phyloP scores from a whole-genome alignment of 1,284 basidiomycete genomes.

The Ceratobasidium sp. region DNA sequence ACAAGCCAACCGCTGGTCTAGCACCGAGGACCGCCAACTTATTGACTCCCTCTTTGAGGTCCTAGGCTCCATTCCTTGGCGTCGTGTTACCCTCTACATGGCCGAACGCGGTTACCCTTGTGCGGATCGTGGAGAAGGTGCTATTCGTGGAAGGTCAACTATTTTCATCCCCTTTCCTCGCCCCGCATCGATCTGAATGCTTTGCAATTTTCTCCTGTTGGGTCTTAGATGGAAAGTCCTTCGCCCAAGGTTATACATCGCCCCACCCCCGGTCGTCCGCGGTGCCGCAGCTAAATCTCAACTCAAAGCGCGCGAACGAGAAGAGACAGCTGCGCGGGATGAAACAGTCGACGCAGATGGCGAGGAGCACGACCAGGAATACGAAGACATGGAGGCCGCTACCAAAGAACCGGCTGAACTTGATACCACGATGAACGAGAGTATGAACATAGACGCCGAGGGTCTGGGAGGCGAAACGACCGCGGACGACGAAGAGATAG shows the following conservation, averaged over 20 bases:
- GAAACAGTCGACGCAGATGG: slow-evolving; percentile 7
- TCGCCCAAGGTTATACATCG: slow-evolving; percentile 35
- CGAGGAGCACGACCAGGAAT: slow-evolving; percentile 24
- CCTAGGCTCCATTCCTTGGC: slow-evolving; percentile 38
- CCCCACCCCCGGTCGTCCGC: slow-evolving; percentile 18
- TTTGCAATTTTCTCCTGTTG: neutral
- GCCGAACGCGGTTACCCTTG: slow-evolving; percentile 32
- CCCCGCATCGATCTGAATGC: neutral
- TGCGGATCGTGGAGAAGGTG: slow-evolving; percentile 40
- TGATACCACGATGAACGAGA: slow-evolving; percentile 1
- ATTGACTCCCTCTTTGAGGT: slow-evolving; percentile 43
- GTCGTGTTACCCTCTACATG: slow-evolving; percentile 40
- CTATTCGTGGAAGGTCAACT: slow-evolving; percentile 33
- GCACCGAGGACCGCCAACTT: slow-evolving; percentile 38
- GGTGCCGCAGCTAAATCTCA: slow-evolving; percentile 39
- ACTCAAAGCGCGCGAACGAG: slow-evolving; percentile 31
- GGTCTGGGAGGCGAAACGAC: slow-evolving; percentile 27
- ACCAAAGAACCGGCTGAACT: no score
- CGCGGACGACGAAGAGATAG: slow-evolving; percentile 38
- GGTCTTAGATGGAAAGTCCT: slow-evolving; percentile 43
- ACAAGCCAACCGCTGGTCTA: slow-evolving; percentile 38
- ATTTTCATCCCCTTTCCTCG: neutral
- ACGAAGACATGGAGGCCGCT: neutral
- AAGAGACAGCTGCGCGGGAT: neutral
- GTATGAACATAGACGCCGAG: neutral